A percentile compares a stretch with the other conserved stretches of the same genome.
phyloP scores from a whole-genome alignment of 192 early-diverging fungal genomes.

The Podila epicladia region DNA sequence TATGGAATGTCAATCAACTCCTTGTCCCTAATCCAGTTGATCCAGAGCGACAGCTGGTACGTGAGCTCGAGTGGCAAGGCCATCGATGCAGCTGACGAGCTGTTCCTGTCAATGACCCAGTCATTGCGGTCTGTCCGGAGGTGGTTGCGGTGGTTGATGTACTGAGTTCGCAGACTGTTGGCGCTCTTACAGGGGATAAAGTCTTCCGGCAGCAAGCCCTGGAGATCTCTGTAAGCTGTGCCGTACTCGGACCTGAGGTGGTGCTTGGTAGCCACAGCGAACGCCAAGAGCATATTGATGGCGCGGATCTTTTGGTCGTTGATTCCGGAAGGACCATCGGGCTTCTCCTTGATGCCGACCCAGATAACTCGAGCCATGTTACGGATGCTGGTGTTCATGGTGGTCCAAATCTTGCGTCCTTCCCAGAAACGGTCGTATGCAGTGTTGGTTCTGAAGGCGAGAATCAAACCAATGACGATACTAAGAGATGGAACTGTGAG shows the following conservation, averaged over 20 bases:
- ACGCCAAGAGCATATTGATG: constrained; percentile 66
- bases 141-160: constrained; percentile 38
- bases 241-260: constrained; percentile 71
- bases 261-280: constrained; percentile 64
- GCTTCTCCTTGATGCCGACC: constrained; percentile 64
- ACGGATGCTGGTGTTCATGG: constrained; percentile 68
- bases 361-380: constrained; percentile 77
- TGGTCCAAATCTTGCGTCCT: constrained; percentile 78
- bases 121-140: constrained; percentile 23
- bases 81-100: constrained; percentile 52
- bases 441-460: constrained; percentile 88
- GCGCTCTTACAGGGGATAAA: constrained; percentile 57
- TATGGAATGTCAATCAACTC: constrained; percentile 65
- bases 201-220: constrained; percentile 64
- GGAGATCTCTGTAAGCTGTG: constrained; percentile 65
- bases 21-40: constrained; percentile 54
- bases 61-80: constrained; percentile 60
- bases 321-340: constrained; percentile 41
- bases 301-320: constrained; percentile 65
- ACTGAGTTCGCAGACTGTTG: constrained; percentile 41
- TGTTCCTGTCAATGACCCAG: constrained; percentile 40
- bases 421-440: constrained; percentile 82
- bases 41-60: constrained; percentile 58
- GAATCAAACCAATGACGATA: constrained; percentile 74
- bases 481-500: constrained; percentile 57